Percentiles rank a stretch among this genome's conserved stretches.
Evolutionary conservation across 257 asterid genomes (phyloP).

Genomic region (Solanum dulcamara): DNA sequence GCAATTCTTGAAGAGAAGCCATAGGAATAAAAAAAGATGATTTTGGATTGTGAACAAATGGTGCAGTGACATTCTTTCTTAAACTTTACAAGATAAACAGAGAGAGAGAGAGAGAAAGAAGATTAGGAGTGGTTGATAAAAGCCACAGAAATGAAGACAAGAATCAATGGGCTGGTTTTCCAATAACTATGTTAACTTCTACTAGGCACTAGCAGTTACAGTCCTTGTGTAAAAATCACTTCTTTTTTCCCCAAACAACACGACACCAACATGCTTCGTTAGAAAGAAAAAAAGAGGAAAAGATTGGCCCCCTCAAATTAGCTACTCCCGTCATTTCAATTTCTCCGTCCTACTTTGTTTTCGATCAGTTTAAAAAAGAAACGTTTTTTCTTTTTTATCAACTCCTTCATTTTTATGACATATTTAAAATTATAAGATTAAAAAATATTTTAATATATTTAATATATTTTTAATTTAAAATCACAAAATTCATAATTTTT

Average conservation of each 20-base stretch:
- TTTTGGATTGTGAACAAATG: background rate
- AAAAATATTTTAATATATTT: background rate
- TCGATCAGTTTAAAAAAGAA: too few relatives aligned
- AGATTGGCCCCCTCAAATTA: background rate
- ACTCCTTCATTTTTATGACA: background rate
- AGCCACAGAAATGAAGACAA: conserved; percentile 19
- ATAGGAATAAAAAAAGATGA: conserved; percentile 8
- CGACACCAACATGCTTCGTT: background rate
- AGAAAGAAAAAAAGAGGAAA: background rate
- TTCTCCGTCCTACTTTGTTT: background rate
- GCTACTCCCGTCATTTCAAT: background rate
- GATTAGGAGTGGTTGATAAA: conserved; percentile 7
- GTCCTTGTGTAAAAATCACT: background rate
- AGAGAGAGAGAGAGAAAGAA: conserved; percentile 4
- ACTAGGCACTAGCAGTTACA: background rate
- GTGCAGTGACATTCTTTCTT: conserved; percentile 25
- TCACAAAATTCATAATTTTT: background rate
- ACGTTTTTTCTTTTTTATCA: too few relatives aligned
- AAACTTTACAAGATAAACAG: conserved; percentile 6
- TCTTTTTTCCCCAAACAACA: background rate
- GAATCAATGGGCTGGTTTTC: conserved; percentile 6
- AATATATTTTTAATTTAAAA: background rate
- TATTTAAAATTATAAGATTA: background rate
- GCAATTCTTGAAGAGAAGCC: conserved; percentile 69
- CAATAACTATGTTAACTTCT: background rate